Evolutionary conservation across 169 alveolate species (phyloP).

Genomic region (Eimeria praecox): DNA sequence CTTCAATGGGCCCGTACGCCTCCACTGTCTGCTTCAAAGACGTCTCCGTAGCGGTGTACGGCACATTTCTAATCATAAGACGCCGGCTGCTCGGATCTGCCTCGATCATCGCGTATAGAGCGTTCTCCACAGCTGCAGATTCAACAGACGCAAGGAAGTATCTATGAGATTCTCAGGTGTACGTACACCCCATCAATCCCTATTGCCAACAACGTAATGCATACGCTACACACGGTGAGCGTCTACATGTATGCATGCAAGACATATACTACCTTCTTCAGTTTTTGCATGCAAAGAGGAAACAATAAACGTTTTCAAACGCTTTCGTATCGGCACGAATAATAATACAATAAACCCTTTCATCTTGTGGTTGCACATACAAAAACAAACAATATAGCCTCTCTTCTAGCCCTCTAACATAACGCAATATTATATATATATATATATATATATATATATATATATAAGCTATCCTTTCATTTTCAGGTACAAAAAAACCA

Average conservation of each 20-base stretch:
- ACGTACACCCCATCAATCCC: neutral
- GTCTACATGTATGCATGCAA: neutral
- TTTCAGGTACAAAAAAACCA: too few species aligned
- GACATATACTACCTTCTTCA: neutral
- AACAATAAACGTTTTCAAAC: too few species aligned
- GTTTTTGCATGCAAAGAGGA: neutral
- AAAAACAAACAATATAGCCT: too few species aligned
- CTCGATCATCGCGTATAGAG: slow-evolving; percentile 69
- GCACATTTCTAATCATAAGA: slow-evolving; percentile 67
- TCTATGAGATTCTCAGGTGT: neutral
- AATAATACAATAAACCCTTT: too few species aligned
- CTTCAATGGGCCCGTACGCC: slow-evolving; percentile 71
- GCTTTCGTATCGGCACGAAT: too few species aligned
- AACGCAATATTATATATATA: too few species aligned
- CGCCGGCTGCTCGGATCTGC: slow-evolving; percentile 79
- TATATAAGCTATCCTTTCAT: too few species aligned
- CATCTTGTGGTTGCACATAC: neutral
- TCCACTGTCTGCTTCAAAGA: slow-evolving; percentile 57
- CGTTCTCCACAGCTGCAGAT: slow-evolving; percentile 67
- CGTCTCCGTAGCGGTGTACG: slow-evolving; percentile 47
- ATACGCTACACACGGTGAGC: neutral
- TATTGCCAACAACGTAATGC: neutral
- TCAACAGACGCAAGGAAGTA: neutral
- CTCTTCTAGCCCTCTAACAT: too few species aligned
- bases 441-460: too few species aligned